Evolutionary conservation across 345 rosid genomes (phyloP).

Genomic region (Eucalyptus leucophloia): DNA sequence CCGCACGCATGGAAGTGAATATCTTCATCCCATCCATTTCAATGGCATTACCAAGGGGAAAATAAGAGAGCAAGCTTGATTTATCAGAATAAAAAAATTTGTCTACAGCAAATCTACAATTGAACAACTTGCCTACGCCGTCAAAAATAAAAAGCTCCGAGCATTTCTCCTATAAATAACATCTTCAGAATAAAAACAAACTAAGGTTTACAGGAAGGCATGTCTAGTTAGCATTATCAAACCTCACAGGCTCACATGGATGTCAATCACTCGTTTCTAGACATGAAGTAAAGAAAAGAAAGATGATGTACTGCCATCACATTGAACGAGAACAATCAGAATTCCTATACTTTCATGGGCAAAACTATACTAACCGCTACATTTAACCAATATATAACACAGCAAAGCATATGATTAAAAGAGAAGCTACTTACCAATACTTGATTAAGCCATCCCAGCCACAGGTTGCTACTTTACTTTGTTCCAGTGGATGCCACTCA

Average conservation of each 20-base stretch:
- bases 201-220: not conserved
- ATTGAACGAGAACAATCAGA: not conserved
- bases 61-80: not conserved
- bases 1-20: not conserved
- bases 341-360: not conserved
- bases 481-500: conserved; percentile 97
- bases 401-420: not conserved
- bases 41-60: not conserved
- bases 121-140: not conserved
- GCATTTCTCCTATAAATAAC: not conserved
- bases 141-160: not conserved
- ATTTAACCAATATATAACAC: not conserved
- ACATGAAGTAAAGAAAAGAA: not conserved
- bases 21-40: not conserved
- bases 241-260: not conserved
- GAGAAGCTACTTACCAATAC: conserved; percentile 63
- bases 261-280: not conserved
- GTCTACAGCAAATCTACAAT: not conserved
- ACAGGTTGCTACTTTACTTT: conserved; percentile 97
- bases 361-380: not conserved
- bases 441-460: conserved; percentile 99
- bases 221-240: not conserved
- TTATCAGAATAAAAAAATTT: not conserved
- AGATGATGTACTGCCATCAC: not conserved
- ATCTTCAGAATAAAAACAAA: not conserved